phyloP scores from a whole-genome alignment of 2,329 filamentous ascomycete species.

The Rutstroemia sp. region DNA sequence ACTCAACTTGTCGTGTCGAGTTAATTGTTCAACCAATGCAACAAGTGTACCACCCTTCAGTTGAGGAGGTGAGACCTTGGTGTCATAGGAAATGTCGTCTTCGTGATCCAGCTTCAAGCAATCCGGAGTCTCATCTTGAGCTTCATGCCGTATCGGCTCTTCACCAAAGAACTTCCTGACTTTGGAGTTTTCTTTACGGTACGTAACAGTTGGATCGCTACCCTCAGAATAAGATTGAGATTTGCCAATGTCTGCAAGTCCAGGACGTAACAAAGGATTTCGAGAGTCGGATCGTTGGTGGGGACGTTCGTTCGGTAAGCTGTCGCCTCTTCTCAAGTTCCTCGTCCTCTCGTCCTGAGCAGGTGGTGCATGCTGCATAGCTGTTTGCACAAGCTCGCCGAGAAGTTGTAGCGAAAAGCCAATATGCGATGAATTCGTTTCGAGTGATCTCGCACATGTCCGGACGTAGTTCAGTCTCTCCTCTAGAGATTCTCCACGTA shows the following conservation, averaged over 20 bases:
- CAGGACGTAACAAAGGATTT: slow-evolving; percentile 21
- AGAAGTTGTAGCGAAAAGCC: slow-evolving; percentile 82
- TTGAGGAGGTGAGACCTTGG: slow-evolving; percentile 65
- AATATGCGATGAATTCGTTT: slow-evolving; percentile 80
- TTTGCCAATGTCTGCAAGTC: slow-evolving; percentile 21
- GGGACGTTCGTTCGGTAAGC: slow-evolving; percentile 46
- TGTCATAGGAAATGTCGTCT: slow-evolving; percentile 82
- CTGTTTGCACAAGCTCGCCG: slow-evolving; percentile 67
- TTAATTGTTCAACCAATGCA: slow-evolving; percentile 89
- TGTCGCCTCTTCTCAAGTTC: slow-evolving; percentile 49
- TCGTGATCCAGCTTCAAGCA: slow-evolving; percentile 84
- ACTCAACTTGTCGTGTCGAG: slow-evolving; percentile 90
- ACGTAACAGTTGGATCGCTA: slow-evolving; percentile 37
- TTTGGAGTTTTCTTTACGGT: slow-evolving; percentile 55
- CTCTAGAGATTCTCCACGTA: slow-evolving; percentile 84
- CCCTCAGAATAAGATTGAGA: slow-evolving; percentile 58
- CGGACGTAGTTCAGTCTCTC: slow-evolving; percentile 77
- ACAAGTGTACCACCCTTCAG: slow-evolving; percentile 85
- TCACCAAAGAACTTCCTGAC: slow-evolving; percentile 61
- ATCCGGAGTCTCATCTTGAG: slow-evolving; percentile 69
- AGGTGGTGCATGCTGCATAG: slow-evolving; percentile 35
- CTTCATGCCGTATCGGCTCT: slow-evolving; percentile 37
- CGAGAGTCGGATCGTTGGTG: slow-evolving; percentile 53
- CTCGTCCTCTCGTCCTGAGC: slow-evolving; percentile 34
- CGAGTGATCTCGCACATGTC: slow-evolving; percentile 68